Base-by-base conservation (phyloP, 768 basidiomycete species). In the Lentinus brumalis region DNA sequence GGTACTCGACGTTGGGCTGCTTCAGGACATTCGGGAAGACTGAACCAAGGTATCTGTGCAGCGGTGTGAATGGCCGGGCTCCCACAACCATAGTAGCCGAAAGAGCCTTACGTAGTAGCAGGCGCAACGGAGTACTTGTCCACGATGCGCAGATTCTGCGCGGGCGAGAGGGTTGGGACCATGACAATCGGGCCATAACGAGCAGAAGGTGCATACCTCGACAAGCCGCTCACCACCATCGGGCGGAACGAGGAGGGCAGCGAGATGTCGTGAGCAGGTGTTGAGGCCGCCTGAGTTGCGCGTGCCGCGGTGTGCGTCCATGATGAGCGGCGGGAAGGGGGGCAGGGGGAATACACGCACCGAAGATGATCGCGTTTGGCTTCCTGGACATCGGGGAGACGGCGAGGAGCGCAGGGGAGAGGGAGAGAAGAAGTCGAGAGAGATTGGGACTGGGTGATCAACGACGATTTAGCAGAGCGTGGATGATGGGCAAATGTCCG, bases 351-450 rank as follows among this genome's bases (percentile, higher is more conserved):
- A 59, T 53, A 41, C 7, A 74, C 85, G 63, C 61, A 92, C 92
- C 92, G 66, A 92, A 87, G 65, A 94, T 87, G 67, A 94, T 81
- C 42, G 83, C 91, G 73, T 76, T 85, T 14, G 90, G 90, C 63
- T 81, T 84, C 45, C 70, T 71, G 56, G 79, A 67, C 81, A 80
- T 81, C 31, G 51, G 56, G 60, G 62, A 57, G 57, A 50, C 51
- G 39, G 42, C 21, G 55, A 26, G 52, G 49, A 39, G 21, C 42
- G 54, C 30, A 50, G 52, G 6, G 59, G 35, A 45, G 21, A 57
- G 53, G 56, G 57, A 21, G 52, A 45, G 59, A 47, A 56, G 69
- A 59, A 69, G 66, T 65, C 10, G 51, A 57, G 53, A 18, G 55
- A 44, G 54, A 26, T 29, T 49, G 46, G 46, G 46, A 7, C 46